phyloP scores from a whole-genome alignment of 2,329 filamentous ascomycete genomes.

The Fusarium sp. region DNA sequence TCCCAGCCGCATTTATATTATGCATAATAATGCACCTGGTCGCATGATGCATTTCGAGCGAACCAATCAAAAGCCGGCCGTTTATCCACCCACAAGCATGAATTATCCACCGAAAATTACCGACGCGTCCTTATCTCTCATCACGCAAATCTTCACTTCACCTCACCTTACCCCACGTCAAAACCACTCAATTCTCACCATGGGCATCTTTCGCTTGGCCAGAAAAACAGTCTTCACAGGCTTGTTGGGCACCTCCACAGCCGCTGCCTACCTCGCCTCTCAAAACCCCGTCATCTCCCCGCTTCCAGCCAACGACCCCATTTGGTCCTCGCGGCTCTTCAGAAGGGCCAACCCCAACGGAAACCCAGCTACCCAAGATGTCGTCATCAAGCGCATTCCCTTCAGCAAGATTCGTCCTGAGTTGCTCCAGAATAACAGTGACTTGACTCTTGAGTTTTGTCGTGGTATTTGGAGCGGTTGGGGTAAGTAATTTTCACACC shows the following conservation, averaged over 20 bases:
- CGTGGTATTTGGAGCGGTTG: constrained; percentile 75
- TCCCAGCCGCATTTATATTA: constrained; percentile 6
- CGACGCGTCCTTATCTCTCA: constrained; percentile 34
- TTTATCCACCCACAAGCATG: constrained; percentile 22
- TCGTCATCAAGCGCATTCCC: constrained; percentile 72
- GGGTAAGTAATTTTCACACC: constrained; percentile 56
- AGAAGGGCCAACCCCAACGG: constrained; percentile 70
- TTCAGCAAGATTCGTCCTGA: constrained; percentile 73
- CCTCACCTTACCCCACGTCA: not conserved
- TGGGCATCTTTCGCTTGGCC: constrained; percentile 67
- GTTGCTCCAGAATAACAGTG: constrained; percentile 69
- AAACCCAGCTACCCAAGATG: constrained; percentile 74
- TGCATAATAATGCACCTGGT: constrained; percentile 4
- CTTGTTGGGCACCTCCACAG: constrained; percentile 62
- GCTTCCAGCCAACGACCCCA: constrained; percentile 67
- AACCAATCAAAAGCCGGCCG: constrained; percentile 1
- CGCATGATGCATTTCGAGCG: not conserved
- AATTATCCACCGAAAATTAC: constrained; percentile 11
- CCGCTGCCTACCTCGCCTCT: constrained; percentile 61
- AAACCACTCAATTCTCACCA: constrained; percentile 45
- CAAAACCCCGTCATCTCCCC: constrained; percentile 69
- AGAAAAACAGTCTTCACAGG: constrained; percentile 60
- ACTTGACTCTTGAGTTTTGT: constrained; percentile 73
- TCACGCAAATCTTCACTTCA: not conserved
- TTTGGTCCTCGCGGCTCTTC: constrained; percentile 70